These are phyloP conservation scores for Alopecurus myosuroides DNA, from an alignment of 176 grass and related monocot species.

Conservation along the genomic window DNA sequence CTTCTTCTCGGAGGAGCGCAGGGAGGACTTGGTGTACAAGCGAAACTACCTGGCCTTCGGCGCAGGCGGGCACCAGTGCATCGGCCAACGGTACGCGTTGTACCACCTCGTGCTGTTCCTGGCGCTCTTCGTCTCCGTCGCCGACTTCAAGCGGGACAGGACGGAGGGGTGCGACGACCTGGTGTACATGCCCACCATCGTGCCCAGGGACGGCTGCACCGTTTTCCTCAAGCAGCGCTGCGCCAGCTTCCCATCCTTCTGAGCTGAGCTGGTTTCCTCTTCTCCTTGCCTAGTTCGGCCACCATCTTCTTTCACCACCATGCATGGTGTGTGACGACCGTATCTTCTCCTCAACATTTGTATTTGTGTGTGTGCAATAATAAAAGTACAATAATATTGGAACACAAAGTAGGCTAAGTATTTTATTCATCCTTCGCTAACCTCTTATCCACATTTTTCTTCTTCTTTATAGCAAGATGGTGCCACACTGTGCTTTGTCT, in stretches of 20 bases:
- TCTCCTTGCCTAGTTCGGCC: too few relatives aligned
- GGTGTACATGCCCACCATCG: constrained; percentile 73
- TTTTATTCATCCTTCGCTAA: too few relatives aligned
- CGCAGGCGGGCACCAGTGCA: constrained; percentile 81
- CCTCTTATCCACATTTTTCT: too few relatives aligned
- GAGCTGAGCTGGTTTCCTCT: constrained; percentile 1
- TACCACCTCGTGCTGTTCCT: constrained; percentile 89
- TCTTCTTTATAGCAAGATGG: too few relatives aligned
- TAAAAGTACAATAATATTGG: too few relatives aligned
- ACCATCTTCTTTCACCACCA: too few relatives aligned
- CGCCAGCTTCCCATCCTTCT: constrained; percentile 33
- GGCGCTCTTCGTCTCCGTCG: constrained; percentile 59
- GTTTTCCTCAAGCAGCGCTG: constrained; percentile 46
- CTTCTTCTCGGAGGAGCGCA: constrained; percentile 56
- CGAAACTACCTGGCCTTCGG: constrained; percentile 83
- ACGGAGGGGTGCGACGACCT: constrained; percentile 56
- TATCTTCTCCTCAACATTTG: too few relatives aligned
- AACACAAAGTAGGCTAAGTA: too few relatives aligned
- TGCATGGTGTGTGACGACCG: too few relatives aligned
- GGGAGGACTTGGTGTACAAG: constrained; percentile 77
- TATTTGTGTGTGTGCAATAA: too few relatives aligned
- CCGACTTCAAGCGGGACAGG: constrained; percentile 57
- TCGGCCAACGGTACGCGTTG: constrained; percentile 83
- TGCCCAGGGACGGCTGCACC: constrained; percentile 67
- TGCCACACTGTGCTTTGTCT: too few relatives aligned